These are phyloP conservation scores for Pythium phragmitis DNA, from an alignment of 352 stramenopile genomes.

Conservation along the genomic window DNA sequence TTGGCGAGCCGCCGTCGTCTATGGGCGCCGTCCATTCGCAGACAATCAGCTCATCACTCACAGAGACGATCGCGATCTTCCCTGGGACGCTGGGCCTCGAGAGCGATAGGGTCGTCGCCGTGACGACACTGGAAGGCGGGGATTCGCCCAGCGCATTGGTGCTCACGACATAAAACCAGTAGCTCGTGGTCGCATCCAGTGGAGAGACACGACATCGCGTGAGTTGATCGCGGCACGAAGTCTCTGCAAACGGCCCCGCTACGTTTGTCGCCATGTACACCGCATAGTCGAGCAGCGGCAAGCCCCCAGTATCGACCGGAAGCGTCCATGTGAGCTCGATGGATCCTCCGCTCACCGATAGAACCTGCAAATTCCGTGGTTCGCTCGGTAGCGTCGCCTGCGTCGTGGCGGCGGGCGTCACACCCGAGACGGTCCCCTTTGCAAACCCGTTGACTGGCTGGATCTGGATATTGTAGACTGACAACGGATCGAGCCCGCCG, in stretches of 20 bases:
- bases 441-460: conserved; percentile 31
- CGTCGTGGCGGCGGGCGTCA: conserved; percentile 32
- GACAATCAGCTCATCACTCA: conserved; percentile 32
- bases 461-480: conserved; percentile 54
- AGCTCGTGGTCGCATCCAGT: conserved; percentile 33
- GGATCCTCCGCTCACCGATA: conserved; percentile 34
- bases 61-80: conserved; percentile 30
- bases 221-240: conserved; percentile 24
- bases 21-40: conserved; percentile 35
- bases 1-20: conserved; percentile 39
- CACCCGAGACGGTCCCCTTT: conserved; percentile 30
- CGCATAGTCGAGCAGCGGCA: conserved; percentile 37
- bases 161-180: conserved; percentile 42
- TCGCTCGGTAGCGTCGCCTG: conserved; percentile 31
- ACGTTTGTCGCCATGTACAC: conserved; percentile 30
- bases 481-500: conserved; percentile 46
- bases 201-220: conserved; percentile 30
- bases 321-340: conserved; percentile 38
- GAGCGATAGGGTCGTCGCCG: conserved; percentile 28
- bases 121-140: conserved; percentile 14
- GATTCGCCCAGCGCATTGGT: conserved; percentile 45
- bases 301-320: conserved; percentile 45
- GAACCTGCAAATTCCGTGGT: conserved; percentile 26
- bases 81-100: conserved; percentile 34
- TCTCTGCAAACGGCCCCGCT: conserved; percentile 23